Evolutionary conservation across 108 stramenopile species (phyloP).

Genomic region (Seminavis robusta): DNA sequence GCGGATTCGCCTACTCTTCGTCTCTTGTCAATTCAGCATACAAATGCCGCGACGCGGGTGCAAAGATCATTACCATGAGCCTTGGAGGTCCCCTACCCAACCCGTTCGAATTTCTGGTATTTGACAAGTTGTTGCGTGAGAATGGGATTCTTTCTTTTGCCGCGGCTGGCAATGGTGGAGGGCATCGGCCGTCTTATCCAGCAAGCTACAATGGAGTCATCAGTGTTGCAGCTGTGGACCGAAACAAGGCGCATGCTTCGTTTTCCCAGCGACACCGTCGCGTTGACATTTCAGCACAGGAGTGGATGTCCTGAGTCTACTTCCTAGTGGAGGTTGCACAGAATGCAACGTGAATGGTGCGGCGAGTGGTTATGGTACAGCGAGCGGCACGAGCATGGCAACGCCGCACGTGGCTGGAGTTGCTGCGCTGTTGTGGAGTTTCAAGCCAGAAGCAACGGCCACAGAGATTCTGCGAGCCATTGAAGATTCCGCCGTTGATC

Average conservation of each 20-base stretch:
- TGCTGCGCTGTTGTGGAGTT: constrained; percentile 27
- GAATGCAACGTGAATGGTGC: background rate
- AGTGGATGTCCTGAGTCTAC: background rate
- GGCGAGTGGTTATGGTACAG: constrained; percentile 8
- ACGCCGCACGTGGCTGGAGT: constrained; percentile 34
- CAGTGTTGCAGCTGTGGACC: constrained; percentile 42
- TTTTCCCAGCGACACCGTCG: constrained; percentile 29
- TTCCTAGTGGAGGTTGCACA: background rate
- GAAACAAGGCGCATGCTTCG: constrained; percentile 12
- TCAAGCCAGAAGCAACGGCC: constrained; percentile 14
- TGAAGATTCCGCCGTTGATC: constrained; percentile 13
- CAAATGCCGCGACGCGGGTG: constrained; percentile 19
- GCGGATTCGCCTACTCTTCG: too few species aligned
- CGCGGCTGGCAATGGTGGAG: constrained; percentile 48
- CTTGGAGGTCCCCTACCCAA: constrained; percentile 22
- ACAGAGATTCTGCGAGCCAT: constrained; percentile 22
- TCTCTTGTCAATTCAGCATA: background rate
- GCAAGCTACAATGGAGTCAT: constrained; percentile 41
- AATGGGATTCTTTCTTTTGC: constrained; percentile 34
- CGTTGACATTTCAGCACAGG: background rate
- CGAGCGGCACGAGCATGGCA: constrained; percentile 40
- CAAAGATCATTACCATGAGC: constrained; percentile 40
- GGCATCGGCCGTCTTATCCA: constrained; percentile 22
- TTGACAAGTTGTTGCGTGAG: constrained; percentile 1
- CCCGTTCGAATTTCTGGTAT: constrained; percentile 11